Percentiles rank a stretch among this genome's conserved stretches.
phyloP scores from a whole-genome alignment of 78 protist genomes.

The Parvularia atlantis region DNA sequence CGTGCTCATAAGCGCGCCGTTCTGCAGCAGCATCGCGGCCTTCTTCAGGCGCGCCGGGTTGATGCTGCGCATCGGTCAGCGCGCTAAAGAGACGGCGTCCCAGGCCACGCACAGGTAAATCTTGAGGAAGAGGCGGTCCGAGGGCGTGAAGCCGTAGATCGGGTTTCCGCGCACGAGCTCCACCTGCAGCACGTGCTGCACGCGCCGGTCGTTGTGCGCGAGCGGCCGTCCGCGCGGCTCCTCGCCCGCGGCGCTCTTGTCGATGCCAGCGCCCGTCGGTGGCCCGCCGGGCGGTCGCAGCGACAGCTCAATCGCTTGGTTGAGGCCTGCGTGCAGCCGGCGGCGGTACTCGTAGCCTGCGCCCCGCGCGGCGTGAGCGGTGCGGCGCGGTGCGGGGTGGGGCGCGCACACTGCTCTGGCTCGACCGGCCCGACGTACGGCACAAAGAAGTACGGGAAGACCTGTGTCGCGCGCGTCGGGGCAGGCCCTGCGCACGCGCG shows the following conservation, averaged over 20 bases:
- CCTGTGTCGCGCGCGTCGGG: no score
- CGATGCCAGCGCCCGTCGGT: background rate
- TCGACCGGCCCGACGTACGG: background rate
- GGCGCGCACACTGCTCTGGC: background rate
- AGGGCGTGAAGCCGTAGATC: slow-evolving; percentile 70
- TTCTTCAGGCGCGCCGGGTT: slow-evolving; percentile 30
- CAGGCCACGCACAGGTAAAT: slow-evolving; percentile 34
- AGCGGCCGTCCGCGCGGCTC: background rate
- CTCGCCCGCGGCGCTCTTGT: background rate
- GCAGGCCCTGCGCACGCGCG: no score
- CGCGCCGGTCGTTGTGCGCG: background rate
- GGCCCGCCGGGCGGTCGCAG: background rate
- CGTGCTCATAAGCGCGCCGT: slow-evolving; percentile 30
- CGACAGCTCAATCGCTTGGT: slow-evolving; percentile 19
- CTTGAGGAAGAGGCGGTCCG: slow-evolving; percentile 48
- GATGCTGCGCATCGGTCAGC: no score
- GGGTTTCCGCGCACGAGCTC: slow-evolving; percentile 44
- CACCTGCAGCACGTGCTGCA: slow-evolving; percentile 25
- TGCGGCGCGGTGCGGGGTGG: background rate
- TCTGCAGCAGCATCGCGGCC: slow-evolving; percentile 27
- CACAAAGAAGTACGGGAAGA: slow-evolving; percentile 63
- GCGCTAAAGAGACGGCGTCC: no score
- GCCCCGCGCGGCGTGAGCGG: background rate
- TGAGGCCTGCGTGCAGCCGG: slow-evolving; percentile 36
- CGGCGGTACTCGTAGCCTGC: slow-evolving; percentile 12